Percentiles rank a stretch among this genome's conserved stretches.
phyloP scores from a whole-genome alignment of 2,329 filamentous ascomycete species.

The Pseudogymnoascus sp. region DNA sequence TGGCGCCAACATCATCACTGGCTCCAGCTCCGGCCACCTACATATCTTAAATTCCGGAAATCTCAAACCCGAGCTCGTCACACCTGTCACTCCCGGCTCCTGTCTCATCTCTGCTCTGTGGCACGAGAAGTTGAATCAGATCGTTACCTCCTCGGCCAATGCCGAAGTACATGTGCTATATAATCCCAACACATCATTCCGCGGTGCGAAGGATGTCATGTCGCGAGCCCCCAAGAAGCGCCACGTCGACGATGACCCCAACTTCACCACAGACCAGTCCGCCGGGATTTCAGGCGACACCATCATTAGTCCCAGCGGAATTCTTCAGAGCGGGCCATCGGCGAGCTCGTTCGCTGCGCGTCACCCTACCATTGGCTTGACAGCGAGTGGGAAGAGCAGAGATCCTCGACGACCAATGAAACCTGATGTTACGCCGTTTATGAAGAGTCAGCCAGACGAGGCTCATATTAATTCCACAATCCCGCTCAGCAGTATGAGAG shows the following conservation, averaged over 20 bases:
- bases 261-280: slow-evolving; percentile 74
- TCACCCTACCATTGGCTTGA: slow-evolving; percentile 65
- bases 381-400: slow-evolving; percentile 65
- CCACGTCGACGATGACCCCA: slow-evolving; percentile 88
- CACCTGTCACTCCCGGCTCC: slow-evolving; percentile 77
- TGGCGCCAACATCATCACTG: slow-evolving; percentile 77
- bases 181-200: slow-evolving; percentile 72
- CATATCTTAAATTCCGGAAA: slow-evolving; percentile 94
- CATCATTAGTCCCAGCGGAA: slow-evolving; percentile 62
- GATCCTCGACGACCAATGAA: slow-evolving; percentile 83
- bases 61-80: slow-evolving; percentile 73
- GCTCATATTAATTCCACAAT: slow-evolving; percentile 83
- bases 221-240: slow-evolving; percentile 88
- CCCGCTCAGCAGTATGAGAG: slow-evolving; percentile 82
- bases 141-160: slow-evolving; percentile 88
- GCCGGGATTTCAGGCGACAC: slow-evolving; percentile 76
- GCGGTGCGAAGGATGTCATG: slow-evolving; percentile 83
- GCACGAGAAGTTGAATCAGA: slow-evolving; percentile 94
- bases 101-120: slow-evolving; percentile 79
- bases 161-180: slow-evolving; percentile 85
- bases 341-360: slow-evolving; percentile 45
- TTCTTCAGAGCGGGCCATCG: slow-evolving; percentile 41
- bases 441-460: slow-evolving; percentile 82
- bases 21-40: slow-evolving; percentile 75
- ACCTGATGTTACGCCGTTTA: slow-evolving; percentile 79